Evolutionary conservation across 106 monocot genomes (phyloP), one percentile per base, ranked within the genome.

Genomic region (Acorus gramineus): DNA sequence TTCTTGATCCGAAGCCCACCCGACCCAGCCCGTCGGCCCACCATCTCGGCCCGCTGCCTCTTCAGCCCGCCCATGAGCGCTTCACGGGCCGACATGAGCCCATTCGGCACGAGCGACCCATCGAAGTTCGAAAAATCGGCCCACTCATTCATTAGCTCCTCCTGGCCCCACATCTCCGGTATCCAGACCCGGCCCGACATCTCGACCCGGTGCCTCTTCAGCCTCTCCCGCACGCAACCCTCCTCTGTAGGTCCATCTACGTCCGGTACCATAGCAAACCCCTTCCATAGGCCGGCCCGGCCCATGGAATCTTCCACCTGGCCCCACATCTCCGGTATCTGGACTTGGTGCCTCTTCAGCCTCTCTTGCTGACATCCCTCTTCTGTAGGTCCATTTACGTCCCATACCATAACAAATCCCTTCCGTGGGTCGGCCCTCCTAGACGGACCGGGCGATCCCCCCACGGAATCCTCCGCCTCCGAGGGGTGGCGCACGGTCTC

Each of bases 111-210:
- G 7, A 82, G 67, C 5, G 74, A 57, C 5, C 66, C 59, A 51
- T 75, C 78, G 49, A 82, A 60, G 4, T 66, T 71, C n/a, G 70
- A 57, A 59, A 69, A 82, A 44, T 74, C 78, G 0, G 47, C 52
- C 82, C 74, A 82, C 11, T 78, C 78, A 50, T 71, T 63, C 46
- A 82, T 61, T 44, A 78, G 46, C 48, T 14, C 65, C 73, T 82
- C 82, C 44, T 82, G 74, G 11, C 75, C 78, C 82, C 82, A 82
- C 3, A 50, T 75, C 42, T 82, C 82, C 4, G 82, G 82, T 50
- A 78, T 75, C 71, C 74, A 68, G 5, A 78, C 77, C 10, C 66
- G 53, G 4, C 78, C 74, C 6, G 78, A 74, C 74, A 78, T 68
- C 55, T 78, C 74, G 9, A 53, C 64, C 65, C 74, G 55, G 64